Evolutionary conservation across 2,329 filamentous ascomycete genomes (phyloP).

Genomic region (Phoma sp.): DNA sequence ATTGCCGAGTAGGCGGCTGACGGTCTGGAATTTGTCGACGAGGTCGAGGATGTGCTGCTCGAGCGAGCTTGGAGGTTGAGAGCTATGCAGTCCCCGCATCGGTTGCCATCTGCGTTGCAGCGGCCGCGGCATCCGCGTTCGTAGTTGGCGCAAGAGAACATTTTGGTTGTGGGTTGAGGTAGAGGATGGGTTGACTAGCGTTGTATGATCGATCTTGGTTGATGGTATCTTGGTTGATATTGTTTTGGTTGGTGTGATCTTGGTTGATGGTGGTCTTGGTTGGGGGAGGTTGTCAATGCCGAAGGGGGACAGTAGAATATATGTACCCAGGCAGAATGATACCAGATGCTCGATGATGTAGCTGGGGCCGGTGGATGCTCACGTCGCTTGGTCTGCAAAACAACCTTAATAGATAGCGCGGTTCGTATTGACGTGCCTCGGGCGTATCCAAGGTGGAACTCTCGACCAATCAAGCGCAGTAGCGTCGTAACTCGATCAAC

Average conservation of each 20-base stretch:
- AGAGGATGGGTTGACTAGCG: background rate
- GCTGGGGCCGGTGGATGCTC: conserved; percentile 18
- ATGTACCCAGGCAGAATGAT: conserved; percentile 28
- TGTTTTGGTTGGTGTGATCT: background rate
- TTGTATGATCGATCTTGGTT: background rate
- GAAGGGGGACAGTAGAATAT: conserved; percentile 30
- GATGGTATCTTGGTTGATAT: background rate
- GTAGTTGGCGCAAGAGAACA: conserved; percentile 55
- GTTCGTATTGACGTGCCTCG: conserved; percentile 31
- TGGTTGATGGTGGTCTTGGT: background rate
- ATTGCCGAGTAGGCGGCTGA: conserved; percentile 47
- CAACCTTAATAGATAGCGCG: conserved; percentile 26
- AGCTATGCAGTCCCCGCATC: conserved; percentile 48
- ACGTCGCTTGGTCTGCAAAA: conserved; percentile 27
- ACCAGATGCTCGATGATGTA: conserved; percentile 43
- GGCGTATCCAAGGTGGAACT: conserved; percentile 11
- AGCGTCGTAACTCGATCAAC: conserved; percentile 8
- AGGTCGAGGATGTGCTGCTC: conserved; percentile 41
- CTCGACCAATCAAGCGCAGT: conserved; percentile 10
- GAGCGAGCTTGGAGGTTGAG: conserved; percentile 49
- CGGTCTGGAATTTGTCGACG: conserved; percentile 34
- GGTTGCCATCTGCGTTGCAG: conserved; percentile 47
- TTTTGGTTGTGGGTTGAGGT: conserved; percentile 28
- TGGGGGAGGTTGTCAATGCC: no score
- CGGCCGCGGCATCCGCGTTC: conserved; percentile 53